Percentiles rank a stretch among this genome's conserved stretches.
These are phyloP conservation scores for Fusarium subtropicale DNA, from an alignment of 2,329 filamentous ascomycete genomes.

Conservation along the genomic window DNA sequence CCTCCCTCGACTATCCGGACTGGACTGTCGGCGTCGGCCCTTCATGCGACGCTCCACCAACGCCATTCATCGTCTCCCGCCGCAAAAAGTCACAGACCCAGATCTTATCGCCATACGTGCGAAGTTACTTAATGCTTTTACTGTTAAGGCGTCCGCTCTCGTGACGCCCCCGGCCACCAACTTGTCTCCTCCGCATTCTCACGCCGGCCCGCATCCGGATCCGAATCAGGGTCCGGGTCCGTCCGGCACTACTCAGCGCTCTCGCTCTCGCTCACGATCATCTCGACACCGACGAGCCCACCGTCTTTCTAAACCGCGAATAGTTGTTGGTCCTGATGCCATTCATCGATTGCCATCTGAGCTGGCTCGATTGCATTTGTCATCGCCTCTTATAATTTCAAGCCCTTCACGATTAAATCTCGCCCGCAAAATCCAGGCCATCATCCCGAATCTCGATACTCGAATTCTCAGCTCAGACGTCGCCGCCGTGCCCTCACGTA, in stretches of 20 bases:
- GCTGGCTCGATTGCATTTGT: slow-evolving; percentile 49
- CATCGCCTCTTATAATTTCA: slow-evolving; percentile 53
- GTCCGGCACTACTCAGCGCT: slow-evolving; percentile 6
- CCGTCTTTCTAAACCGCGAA: slow-evolving; percentile 45
- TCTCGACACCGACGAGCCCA: not conserved
- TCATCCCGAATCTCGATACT: slow-evolving; percentile 51
- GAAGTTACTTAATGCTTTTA: slow-evolving; percentile 25
- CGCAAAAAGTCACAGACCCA: slow-evolving; percentile 30
- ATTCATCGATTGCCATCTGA: slow-evolving; percentile 51
- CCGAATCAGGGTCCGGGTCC: slow-evolving; percentile 1
- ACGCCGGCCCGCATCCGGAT: slow-evolving; percentile 7
- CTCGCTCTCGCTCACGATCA: slow-evolving; percentile 5
- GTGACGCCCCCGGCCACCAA: slow-evolving; percentile 34
- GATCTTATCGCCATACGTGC: slow-evolving; percentile 33
- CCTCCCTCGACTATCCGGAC: not conserved
- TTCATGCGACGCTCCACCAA: slow-evolving; percentile 26
- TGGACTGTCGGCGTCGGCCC: slow-evolving; percentile 23
- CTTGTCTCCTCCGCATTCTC: slow-evolving; percentile 30
- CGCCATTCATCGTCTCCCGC: slow-evolving; percentile 18
- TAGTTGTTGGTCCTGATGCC: slow-evolving; percentile 52
- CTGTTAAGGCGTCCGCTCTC: slow-evolving; percentile 30
- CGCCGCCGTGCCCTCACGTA: slow-evolving; percentile 35
- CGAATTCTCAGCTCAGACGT: slow-evolving; percentile 52
- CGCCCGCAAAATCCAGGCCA: slow-evolving; percentile 50
- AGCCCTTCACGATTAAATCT: slow-evolving; percentile 54